These are phyloP conservation scores for Boletus sp. DNA, from an alignment of 768 basidiomycete species.

Conservation along the genomic window DNA sequence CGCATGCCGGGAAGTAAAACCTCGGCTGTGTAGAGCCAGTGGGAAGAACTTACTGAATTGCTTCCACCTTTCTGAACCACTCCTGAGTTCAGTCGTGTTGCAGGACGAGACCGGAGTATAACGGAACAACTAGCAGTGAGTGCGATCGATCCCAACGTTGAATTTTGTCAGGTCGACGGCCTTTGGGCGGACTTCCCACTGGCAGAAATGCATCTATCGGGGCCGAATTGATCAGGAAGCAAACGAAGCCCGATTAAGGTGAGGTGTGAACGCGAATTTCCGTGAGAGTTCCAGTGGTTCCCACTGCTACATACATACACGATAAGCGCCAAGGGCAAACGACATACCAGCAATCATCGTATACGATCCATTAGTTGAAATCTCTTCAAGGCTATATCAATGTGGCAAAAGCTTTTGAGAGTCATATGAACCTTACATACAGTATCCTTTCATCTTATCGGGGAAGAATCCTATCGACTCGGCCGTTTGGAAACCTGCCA, in stretches of 20 bases:
- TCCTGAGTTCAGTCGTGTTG: background rate
- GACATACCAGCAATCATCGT: background rate
- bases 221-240: background rate
- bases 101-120: background rate
- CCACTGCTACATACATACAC: background rate
- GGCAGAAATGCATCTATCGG: background rate
- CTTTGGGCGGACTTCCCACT: background rate
- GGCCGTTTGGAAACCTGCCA: too few relatives aligned
- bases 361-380: background rate
- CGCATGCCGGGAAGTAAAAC: conserved; percentile 1
- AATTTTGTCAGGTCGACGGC: background rate
- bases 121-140: background rate
- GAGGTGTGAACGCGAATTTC: background rate
- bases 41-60: background rate
- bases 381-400: background rate
- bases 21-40: background rate
- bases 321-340: background rate
- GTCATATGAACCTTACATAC: background rate
- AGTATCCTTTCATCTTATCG: background rate
- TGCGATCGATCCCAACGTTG: background rate
- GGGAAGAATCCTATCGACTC: too few relatives aligned
- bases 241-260: background rate
- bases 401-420: background rate
- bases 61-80: background rate
- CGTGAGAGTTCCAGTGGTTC: background rate